A percentile compares a stretch with the other conserved stretches of the same genome.
phyloP scores from a whole-genome alignment of 257 asterid species.

The Solanum sejunctum region DNA sequence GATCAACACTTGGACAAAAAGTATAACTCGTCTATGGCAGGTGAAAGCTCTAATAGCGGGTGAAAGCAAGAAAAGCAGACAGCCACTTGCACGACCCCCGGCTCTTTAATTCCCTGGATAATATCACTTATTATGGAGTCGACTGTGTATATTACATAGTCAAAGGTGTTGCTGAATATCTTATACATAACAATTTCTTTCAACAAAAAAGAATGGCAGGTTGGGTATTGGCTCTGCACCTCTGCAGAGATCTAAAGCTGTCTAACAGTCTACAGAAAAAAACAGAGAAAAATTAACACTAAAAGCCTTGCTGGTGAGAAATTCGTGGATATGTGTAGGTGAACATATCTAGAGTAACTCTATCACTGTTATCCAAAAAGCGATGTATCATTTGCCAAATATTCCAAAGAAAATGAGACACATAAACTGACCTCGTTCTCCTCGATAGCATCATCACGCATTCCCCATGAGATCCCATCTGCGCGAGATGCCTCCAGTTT shows the following conservation, averaged over 20 bases:
- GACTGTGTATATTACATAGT: not conserved
- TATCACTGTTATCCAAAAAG: not conserved
- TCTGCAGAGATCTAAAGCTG: not conserved
- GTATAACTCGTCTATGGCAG: not conserved
- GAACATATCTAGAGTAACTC: not conserved
- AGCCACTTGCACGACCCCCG: not conserved
- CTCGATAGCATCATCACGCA: slow-evolving; percentile 94
- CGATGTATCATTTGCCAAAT: not conserved
- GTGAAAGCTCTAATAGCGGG: not conserved
- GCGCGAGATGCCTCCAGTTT: slow-evolving; percentile 78
- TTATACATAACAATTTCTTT: not conserved
- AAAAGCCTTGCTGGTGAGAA: not conserved
- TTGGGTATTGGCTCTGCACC: not conserved
- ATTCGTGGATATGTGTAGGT: not conserved
- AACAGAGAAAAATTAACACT: not conserved
- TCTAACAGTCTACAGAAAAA: not conserved
- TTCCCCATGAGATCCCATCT: slow-evolving; percentile 97
- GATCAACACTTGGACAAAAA: not conserved
- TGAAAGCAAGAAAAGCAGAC: not conserved
- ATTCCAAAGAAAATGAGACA: not conserved
- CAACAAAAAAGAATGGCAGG: not conserved
- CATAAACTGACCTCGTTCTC: slow-evolving; percentile 63
- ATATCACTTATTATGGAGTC: not conserved
- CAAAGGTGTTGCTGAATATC: not conserved
- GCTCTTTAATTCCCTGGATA: not conserved